Base-by-base conservation (phyloP, 331 rosid genomes). In the Rhamnella rubrinervis region DNA sequence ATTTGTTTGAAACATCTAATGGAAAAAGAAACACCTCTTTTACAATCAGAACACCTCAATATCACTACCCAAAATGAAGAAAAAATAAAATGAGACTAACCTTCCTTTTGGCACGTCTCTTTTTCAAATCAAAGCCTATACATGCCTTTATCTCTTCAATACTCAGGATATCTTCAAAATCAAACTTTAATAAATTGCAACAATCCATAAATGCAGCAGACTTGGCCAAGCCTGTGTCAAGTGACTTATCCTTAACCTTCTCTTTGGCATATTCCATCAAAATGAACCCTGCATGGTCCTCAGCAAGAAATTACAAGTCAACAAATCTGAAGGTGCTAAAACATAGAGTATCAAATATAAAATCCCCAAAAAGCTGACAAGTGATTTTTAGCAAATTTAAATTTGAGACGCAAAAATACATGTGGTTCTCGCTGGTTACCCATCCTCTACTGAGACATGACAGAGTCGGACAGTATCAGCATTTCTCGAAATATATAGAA, bases 201-300 rank as follows among this genome's bases (percentile, higher is more conserved):
- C 71, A 57, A 70, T 87, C 79, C 55, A 82, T 71, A 47, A 77
- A n/a, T 11, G 81, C 55, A 62, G 82, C 7, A 58, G 73, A 75
- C 46, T 67, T 68, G 15, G 58, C 66, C 28, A 6, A 50, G 63
- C 66, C 75, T 13, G 78, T 71, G 25, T 44, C 35, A 69, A 58
- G 70, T 37, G 90, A 65, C 31, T 78, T 50, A 41, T 81, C 82
- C 71, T 81, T 70, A 25, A 84, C 35, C 72, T 83, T 65, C 35
- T 65, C 67, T 72, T 80, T 87, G 67, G 87, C 74, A 71, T 75
- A 67, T 73, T 86, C 89, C 87, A 92, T 87, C 78, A 83, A 73
- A 80, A 86, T 71, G 71, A 89, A 50, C 41, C 80, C 95, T 92
- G 85, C 75, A 74, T 39, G 55, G 35, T 31, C 19, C 26, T 41